Evolutionary conservation across 2,329 filamentous ascomycete species (phyloP).

Genomic region (Teratosphaeria gauchensis): DNA sequence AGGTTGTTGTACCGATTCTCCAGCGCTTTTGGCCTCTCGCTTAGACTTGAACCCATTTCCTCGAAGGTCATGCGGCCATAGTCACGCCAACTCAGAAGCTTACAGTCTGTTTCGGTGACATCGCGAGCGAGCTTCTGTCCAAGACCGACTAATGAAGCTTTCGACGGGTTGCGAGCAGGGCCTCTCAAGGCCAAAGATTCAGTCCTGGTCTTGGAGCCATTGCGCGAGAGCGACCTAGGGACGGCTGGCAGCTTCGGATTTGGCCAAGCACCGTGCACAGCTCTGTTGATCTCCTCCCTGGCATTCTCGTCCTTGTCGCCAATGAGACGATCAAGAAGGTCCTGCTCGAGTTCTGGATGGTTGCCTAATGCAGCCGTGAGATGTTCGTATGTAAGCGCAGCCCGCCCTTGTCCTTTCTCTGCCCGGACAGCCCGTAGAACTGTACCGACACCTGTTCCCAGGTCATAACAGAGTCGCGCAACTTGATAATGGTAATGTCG

Average conservation of each 20-base stretch:
- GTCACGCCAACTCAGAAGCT: constrained; percentile 1
- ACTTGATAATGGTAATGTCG: neutral
- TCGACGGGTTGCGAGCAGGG: neutral
- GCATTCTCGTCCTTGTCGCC: neutral
- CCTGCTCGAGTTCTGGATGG: neutral
- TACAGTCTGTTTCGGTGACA: neutral
- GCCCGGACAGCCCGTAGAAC: neutral
- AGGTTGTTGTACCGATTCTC: neutral
- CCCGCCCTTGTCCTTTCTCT: neutral
- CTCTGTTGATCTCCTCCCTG: neutral
- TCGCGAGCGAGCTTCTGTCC: neutral
- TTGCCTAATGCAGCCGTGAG: neutral
- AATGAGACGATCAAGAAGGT: neutral
- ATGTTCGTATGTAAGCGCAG: neutral
- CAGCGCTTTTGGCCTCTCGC: neutral
- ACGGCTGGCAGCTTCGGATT: neutral
- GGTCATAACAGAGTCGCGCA: neutral
- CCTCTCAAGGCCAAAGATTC: neutral
- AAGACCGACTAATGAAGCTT: neutral
- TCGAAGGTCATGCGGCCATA: neutral
- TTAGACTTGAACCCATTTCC: neutral
- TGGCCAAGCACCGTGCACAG: neutral
- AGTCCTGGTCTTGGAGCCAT: neutral
- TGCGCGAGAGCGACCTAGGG: neutral
- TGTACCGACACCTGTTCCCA: neutral